These are phyloP conservation scores for Nakazawaea populi DNA, from an alignment of 805 yeast species.

Conservation along the genomic window DNA sequence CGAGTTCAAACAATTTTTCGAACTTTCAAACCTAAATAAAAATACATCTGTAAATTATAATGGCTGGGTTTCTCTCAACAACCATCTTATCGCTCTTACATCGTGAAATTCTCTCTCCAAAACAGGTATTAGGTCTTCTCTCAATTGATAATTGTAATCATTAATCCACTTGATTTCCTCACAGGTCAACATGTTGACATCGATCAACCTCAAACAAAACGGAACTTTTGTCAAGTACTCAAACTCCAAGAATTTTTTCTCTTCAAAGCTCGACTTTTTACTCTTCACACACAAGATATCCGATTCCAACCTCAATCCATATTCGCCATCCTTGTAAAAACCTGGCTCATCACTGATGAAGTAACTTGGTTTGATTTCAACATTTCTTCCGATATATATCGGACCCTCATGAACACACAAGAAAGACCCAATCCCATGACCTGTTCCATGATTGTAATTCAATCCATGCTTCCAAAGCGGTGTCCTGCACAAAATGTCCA, in stretches of 20 bases:
- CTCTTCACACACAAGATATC: slow-evolving; percentile 56
- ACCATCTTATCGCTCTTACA: slow-evolving; percentile 62
- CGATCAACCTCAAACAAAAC: slow-evolving; percentile 71
- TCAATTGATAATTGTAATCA: slow-evolving; percentile 52
- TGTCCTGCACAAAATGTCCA: slow-evolving; percentile 82
- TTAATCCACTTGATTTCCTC: slow-evolving; percentile 71
- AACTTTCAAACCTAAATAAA: too few species aligned
- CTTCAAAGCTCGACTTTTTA: slow-evolving; percentile 44
- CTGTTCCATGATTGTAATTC: slow-evolving; percentile 92
- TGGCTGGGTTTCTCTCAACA: slow-evolving; percentile 56
- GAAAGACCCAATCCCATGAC: slow-evolving; percentile 94
- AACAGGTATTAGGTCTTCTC: slow-evolving; percentile 42
- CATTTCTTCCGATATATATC: slow-evolving; percentile 69
- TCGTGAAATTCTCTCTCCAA: slow-evolving; percentile 47
- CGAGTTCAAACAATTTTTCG: too few species aligned
- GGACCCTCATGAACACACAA: slow-evolving; percentile 95
- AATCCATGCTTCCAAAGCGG: slow-evolving; percentile 77
- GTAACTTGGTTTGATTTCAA: slow-evolving; percentile 50
- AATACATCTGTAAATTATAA: slow-evolving; percentile 2
- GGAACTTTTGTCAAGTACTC: slow-evolving; percentile 87
- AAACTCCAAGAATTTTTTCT: slow-evolving; percentile 56
- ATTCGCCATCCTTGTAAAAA: slow-evolving; percentile 81
- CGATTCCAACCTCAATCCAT: slow-evolving; percentile 86
- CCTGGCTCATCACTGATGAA: slow-evolving; percentile 93
- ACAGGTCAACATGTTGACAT: slow-evolving; percentile 42